Evolutionary conservation across 805 yeast genomes (phyloP).

Genomic region (Saturnispora mendoncae): DNA sequence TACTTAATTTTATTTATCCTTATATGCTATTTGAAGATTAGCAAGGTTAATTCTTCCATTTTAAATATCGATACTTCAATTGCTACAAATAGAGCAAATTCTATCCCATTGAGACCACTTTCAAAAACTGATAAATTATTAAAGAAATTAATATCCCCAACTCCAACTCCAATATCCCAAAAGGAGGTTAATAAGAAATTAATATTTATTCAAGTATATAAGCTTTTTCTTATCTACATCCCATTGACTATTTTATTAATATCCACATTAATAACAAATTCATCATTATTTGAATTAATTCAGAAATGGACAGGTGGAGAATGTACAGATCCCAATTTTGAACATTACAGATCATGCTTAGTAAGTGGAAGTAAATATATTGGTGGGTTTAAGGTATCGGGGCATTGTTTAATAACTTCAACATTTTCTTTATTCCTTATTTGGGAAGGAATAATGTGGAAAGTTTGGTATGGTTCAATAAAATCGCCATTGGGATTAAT

Average conservation of each 20-base stretch:
- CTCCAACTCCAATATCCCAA: not conserved
- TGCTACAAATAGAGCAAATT: too few relatives aligned
- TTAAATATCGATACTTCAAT: not conserved
- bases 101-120: not conserved
- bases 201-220: constrained; percentile 15
- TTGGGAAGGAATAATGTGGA: constrained; percentile 17
- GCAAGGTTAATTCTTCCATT: not conserved
- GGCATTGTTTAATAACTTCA: constrained; percentile 33
- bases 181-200: constrained; percentile 4
- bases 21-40: constrained; percentile 7
- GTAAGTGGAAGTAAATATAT: constrained; percentile 26
- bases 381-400: constrained; percentile 35
- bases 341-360: constrained; percentile 19
- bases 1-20: constrained; percentile 13
- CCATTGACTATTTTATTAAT: constrained; percentile 17
- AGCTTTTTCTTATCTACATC: constrained; percentile 16
- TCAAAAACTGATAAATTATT: constrained; percentile 7
- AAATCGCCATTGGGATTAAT: too few relatives aligned
- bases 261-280: not conserved
- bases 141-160: constrained; percentile 4
- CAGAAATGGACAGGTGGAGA: constrained; percentile 33
- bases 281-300: constrained; percentile 27
- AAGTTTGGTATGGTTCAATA: constrained; percentile 6
- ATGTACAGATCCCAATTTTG: constrained; percentile 23
- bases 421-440: constrained; percentile 27